Base-by-base conservation (phyloP, 73 alveolate species). In the Diophrys appendiculata region DNA sequence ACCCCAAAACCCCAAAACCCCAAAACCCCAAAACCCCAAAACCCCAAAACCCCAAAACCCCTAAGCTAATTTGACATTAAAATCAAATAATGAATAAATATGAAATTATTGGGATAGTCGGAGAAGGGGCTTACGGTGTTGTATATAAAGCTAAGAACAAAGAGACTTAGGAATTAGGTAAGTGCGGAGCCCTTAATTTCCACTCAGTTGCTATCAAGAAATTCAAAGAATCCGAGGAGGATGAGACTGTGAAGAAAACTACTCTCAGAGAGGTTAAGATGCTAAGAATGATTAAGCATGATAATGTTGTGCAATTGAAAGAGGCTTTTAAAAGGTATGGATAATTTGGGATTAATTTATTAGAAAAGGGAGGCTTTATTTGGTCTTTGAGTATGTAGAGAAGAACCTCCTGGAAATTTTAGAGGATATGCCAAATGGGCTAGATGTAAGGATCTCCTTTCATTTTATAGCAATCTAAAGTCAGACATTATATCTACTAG, bases 331-430 rank as follows among this genome's bases (percentile, higher is more conserved):
- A 92, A 81, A 83, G 97, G 95, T 88, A 89, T 35, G 60, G n/a
- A n/a, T n/a, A 11, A 25, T 0, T 31, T 43, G 3, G 0, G 11
- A 5, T 22, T 65, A 33, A 65, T 29, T 64, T 34, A 72, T 76
- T 67, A 79, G 96, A 81, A 97, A 97, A 81, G 98, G 98, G 72
- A 88, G 96, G 73, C 91, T 95, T 24, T 95, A 91, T 81, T 52
- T 97, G 65, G 99, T 97, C 22, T 97, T 97, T 81, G 99, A 97
- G 82, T 97, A 94, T 73, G 97, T 97, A 1, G 99, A 97, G 52
- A 94, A 88, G 82, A 97, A 96, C 79, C 91, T 97, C 33, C 91
- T 97, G 53, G 99, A 97, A 87, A 95, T 97, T n/a, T 76, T 97
- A 52, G 98, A 96, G 85, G 98, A 95, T 24, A 83, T 92, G 22